These are phyloP conservation scores for Kwoniella mangroviensis DNA, from an alignment of 768 basidiomycete genomes.

Conservation along the genomic window DNA sequence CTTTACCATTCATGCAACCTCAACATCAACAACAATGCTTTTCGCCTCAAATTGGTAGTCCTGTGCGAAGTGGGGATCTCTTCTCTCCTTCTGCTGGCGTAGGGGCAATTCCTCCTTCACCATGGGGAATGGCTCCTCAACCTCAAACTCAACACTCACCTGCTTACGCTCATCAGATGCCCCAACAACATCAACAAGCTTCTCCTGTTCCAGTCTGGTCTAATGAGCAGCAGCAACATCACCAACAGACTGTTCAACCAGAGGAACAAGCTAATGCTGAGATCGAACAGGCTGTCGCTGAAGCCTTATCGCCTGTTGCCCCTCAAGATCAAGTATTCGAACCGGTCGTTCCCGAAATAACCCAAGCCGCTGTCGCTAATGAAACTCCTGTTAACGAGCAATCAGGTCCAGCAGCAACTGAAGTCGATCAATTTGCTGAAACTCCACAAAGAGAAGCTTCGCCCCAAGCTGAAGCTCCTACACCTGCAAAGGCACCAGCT, in stretches of 20 bases:
- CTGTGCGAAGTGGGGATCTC: conserved; percentile 27
- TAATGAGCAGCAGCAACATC: conserved; percentile 39
- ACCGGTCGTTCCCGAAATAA: conserved; percentile 11
- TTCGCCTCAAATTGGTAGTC: conserved; percentile 37
- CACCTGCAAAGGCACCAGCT: conserved; percentile 37
- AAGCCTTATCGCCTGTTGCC: conserved; percentile 25
- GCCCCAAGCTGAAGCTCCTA: conserved; percentile 41
- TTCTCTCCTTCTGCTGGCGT: conserved; percentile 46
- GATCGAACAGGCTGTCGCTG: conserved; percentile 23
- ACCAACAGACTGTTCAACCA: not conserved
- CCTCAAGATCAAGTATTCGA: conserved; percentile 7
- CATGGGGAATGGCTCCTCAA: conserved; percentile 44
- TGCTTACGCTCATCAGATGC: conserved; percentile 10
- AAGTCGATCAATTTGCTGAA: conserved; percentile 20
- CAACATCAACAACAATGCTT: conserved; percentile 31
- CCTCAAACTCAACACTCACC: conserved; percentile 17
- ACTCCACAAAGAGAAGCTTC: conserved; percentile 39
- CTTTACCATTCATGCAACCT: conserved; percentile 25
- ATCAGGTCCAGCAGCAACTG: not conserved
- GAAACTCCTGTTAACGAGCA: not conserved
- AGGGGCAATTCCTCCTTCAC: conserved; percentile 45
- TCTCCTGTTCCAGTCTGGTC: conserved; percentile 22
- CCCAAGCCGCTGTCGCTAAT: conserved; percentile 12
- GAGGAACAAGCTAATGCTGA: conserved; percentile 27
- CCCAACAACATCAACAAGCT: conserved; percentile 23